Evolutionary conservation across 768 basidiomycete species (phyloP).

Genomic region (Hirschioporus abietinus): DNA sequence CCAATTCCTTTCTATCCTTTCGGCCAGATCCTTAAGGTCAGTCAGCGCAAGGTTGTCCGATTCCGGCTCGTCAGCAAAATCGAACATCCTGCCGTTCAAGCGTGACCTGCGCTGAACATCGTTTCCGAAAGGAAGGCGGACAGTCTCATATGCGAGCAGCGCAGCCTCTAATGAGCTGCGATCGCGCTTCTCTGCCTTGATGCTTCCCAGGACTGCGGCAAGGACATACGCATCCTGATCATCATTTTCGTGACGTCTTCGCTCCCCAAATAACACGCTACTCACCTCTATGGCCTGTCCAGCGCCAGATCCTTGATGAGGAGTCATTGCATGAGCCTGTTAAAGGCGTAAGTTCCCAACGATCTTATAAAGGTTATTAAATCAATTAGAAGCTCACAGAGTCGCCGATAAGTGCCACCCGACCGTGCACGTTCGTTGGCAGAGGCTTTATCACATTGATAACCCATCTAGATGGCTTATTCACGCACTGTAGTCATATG

Average conservation of each 20-base stretch:
- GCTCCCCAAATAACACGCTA: background rate
- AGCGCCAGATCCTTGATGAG: conserved; percentile 40
- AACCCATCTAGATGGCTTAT: conserved; percentile 54
- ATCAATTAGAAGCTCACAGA: conserved; percentile 22
- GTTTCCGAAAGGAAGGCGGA: conserved; percentile 22
- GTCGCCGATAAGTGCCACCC: conserved; percentile 44
- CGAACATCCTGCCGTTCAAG: conserved; percentile 21
- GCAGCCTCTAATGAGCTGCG: conserved; percentile 17
- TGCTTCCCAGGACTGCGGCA: conserved; percentile 27
- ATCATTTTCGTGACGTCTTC: conserved; percentile 28
- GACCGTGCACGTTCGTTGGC: conserved; percentile 43
- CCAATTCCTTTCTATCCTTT: conserved; percentile 45
- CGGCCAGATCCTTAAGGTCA: conserved; percentile 28
- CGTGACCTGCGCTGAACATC: conserved; percentile 20
- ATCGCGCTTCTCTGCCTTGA: background rate
- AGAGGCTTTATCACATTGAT: conserved; percentile 54
- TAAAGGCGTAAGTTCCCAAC: background rate
- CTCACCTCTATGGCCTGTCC: conserved; percentile 39
- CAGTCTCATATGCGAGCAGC: conserved; percentile 23
- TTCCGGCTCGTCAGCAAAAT: conserved; percentile 25
- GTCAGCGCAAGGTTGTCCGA: background rate
- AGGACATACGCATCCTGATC: conserved; percentile 32
- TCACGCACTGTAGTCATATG: conserved; percentile 38
- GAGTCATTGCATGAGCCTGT: conserved; percentile 34
- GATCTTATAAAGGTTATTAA: background rate